Evolutionary conservation across 176 grass and related monocot genomes (phyloP).

Genomic region (Echinochloa phyllopogon): DNA sequence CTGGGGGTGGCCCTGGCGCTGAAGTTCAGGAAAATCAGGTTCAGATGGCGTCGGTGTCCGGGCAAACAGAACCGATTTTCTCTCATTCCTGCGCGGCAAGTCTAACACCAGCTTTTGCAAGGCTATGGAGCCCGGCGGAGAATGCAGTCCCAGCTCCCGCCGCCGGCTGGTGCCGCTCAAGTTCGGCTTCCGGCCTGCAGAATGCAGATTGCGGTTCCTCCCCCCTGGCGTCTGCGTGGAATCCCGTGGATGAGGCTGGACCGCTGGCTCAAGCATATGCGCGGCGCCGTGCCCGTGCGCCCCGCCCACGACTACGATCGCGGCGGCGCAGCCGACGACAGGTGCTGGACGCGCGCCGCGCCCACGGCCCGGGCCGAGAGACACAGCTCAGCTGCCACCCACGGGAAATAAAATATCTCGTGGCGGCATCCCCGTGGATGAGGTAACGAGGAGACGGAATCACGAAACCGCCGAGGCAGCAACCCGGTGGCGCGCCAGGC

Average conservation of each 20-base stretch:
- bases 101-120: not conserved
- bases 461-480: not conserved
- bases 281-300: not conserved
- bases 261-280: not conserved
- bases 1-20: not conserved
- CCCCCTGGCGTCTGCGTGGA: not conserved
- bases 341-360: not conserved
- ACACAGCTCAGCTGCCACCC: not conserved
- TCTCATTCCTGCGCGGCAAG: not conserved
- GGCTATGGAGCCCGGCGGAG: not conserved
- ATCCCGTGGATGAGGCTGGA: not conserved
- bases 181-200: not conserved
- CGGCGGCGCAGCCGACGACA: not conserved
- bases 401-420: conserved; percentile 10
- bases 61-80: not conserved
- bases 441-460: not conserved
- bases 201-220: not conserved
- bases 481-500: not conserved
- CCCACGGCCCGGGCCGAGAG: not conserved
- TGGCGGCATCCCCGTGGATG: not conserved
- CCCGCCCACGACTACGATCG: not conserved
- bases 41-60: not conserved
- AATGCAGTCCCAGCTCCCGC: not conserved
- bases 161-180: not conserved
- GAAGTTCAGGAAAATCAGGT: not conserved